Conservation (phyloP, 805 yeast genomes). For the Metschnikowia matae region DNA sequence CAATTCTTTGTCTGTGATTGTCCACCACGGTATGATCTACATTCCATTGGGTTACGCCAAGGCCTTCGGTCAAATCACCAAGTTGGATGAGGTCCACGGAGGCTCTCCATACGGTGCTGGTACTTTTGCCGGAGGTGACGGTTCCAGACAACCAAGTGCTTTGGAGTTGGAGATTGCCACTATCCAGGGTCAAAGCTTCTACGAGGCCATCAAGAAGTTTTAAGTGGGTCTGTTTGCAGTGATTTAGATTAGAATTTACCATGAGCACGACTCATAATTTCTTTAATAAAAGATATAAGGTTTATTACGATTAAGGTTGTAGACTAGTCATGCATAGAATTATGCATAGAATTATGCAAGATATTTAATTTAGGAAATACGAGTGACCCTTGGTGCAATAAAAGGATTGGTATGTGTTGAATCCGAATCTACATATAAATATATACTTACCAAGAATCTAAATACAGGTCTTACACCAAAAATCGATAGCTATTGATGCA, state of each 20-base stretch:
- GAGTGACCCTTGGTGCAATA: no score
- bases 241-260: neutral
- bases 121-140: slow-evolving; percentile 18
- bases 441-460: no score
- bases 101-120: slow-evolving; percentile 21
- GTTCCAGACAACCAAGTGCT: slow-evolving; percentile 19
- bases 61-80: slow-evolving; percentile 18
- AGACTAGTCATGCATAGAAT: no score
- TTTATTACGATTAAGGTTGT: no score
- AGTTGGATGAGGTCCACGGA: slow-evolving; percentile 19
- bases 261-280: neutral
- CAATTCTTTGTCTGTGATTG: slow-evolving; percentile 18
- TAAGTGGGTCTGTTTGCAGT: slow-evolving; percentile 2
- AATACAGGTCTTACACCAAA: no score
- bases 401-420: no score
- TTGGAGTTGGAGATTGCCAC: slow-evolving; percentile 21
- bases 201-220: slow-evolving; percentile 18
- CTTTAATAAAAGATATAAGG: no score
- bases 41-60: slow-evolving; percentile 21
- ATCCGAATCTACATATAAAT: no score
- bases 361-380: no score
- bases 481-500: no score
- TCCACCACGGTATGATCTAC: slow-evolving; percentile 21
- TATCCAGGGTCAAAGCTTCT: slow-evolving; percentile 19
- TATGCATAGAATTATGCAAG: no score